Conservation (phyloP, 345 rosid species). For the thale cress (Arabidopsis thaliana) region DNA sequence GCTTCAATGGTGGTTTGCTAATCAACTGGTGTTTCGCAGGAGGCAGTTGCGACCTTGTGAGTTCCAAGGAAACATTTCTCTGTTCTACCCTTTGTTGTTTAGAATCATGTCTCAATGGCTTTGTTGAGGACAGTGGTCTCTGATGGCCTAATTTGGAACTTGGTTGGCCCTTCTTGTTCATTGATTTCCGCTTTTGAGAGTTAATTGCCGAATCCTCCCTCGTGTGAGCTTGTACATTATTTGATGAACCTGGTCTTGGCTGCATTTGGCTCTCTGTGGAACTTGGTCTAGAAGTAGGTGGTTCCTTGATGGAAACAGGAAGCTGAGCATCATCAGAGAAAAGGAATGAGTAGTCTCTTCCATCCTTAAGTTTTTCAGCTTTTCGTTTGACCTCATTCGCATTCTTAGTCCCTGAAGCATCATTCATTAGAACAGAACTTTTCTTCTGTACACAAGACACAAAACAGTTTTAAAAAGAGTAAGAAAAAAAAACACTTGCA, state of each 20-base stretch:
- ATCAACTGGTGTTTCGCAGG: conserved; percentile 50
- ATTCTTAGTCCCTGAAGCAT: conserved; percentile 45
- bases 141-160: conserved; percentile 42
- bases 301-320: conserved; percentile 57
- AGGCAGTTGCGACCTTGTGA: conserved; percentile 32
- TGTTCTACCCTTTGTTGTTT: conserved; percentile 48
- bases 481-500: background rate
- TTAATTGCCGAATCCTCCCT: conserved; percentile 26
- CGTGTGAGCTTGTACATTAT: background rate
- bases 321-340: conserved; percentile 68
- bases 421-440: conserved; percentile 45
- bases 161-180: background rate
- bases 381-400: conserved; percentile 58
- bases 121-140: conserved; percentile 49
- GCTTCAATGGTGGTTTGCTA: conserved; percentile 1
- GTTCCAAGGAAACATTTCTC: conserved; percentile 50
- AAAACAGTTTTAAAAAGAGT: conserved; percentile 1
- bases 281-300: conserved; percentile 28
- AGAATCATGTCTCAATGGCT: conserved; percentile 45
- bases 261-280: conserved; percentile 17
- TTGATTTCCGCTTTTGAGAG: conserved; percentile 5
- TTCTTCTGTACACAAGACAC: conserved; percentile 51
- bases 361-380: conserved; percentile 66
- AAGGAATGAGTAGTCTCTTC: conserved; percentile 88
- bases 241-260: background rate